Evolutionary conservation across 495 filamentous ascomycete species (phyloP).

Genomic region (Tuber microsphaerosporum): DNA sequence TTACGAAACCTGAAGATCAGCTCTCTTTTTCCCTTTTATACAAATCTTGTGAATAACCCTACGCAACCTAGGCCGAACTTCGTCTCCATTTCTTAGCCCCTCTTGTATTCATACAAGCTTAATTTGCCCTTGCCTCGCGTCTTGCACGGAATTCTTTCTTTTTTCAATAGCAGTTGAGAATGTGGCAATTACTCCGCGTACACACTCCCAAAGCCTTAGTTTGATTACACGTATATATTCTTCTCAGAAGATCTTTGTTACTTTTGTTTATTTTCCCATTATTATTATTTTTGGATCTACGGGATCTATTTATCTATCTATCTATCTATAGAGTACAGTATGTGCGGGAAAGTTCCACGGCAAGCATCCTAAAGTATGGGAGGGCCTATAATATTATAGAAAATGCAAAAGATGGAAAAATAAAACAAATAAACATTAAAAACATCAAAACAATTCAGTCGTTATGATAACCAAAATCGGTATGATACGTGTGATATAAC

Average conservation of each 20-base stretch:
- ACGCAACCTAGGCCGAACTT: background rate
- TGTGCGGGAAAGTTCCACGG: too few species aligned
- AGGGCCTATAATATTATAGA: too few species aligned
- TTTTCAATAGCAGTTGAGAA: slow-evolving; percentile 18
- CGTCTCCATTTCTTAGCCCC: slow-evolving; percentile 18
- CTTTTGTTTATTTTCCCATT: too few species aligned
- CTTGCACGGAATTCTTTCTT: slow-evolving; percentile 29
- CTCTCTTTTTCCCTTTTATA: background rate
- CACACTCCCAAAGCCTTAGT: background rate
- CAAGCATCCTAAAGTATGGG: too few species aligned
- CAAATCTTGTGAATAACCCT: slow-evolving; percentile 4
- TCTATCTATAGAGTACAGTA: too few species aligned
- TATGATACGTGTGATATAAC: too few species aligned
- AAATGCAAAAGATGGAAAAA: too few species aligned
- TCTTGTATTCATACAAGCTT: slow-evolving; percentile 26
- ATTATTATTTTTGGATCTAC: too few species aligned
- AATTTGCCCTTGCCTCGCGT: slow-evolving; percentile 40
- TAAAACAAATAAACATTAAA: too few species aligned
- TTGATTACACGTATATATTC: background rate
- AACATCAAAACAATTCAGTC: too few species aligned
- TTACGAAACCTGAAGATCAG: slow-evolving; percentile 28
- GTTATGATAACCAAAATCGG: too few species aligned
- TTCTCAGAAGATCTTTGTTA: background rate
- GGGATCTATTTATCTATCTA: too few species aligned
- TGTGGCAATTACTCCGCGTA: background rate